Percentiles rank a stretch among this genome's conserved stretches.
These are phyloP conservation scores for Linum tenue DNA, from an alignment of 345 rosid species.

Conservation along the genomic window DNA sequence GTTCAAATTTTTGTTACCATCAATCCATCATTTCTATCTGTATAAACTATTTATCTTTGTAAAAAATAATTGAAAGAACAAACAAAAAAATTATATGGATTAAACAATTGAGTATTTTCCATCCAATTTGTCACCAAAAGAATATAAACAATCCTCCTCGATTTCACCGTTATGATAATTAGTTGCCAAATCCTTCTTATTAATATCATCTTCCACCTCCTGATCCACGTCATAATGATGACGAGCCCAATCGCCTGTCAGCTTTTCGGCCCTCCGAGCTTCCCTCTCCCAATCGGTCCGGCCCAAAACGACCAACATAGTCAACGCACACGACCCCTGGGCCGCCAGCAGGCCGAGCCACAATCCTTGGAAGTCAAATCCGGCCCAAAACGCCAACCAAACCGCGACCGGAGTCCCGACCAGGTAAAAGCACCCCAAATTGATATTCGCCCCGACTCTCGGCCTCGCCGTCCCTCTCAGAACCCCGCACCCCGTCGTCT, in stretches of 20 bases:
- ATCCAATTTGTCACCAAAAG: too few relatives aligned
- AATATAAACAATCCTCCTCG: neutral
- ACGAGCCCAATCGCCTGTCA: neutral
- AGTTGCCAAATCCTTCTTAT: neutral
- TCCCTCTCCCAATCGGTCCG: constrained; percentile 6
- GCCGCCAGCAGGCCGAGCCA: constrained; percentile 2
- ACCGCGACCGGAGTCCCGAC: constrained; percentile 2
- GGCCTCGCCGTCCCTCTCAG: constrained; percentile 7
- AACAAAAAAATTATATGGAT: neutral
- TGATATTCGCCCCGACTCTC: neutral
- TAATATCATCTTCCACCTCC: neutral
- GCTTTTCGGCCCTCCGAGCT: neutral
- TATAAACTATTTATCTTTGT: too few relatives aligned
- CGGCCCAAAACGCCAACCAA: constrained; percentile 2
- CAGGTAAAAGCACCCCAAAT: constrained; percentile 5
- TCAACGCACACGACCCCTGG: neutral
- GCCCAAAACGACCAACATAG: constrained; percentile 3
- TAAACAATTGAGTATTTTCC: neutral
- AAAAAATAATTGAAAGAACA: too few relatives aligned
- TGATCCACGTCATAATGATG: neutral
- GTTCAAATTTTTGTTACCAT: too few relatives aligned
- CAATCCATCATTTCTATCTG: too few relatives aligned
- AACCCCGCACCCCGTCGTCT: constrained; percentile 5
- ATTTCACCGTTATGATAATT: neutral
- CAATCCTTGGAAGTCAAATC: neutral